Evolutionary conservation across 2,329 filamentous ascomycete genomes (phyloP).

Genomic region (Aspergillus sp.): DNA sequence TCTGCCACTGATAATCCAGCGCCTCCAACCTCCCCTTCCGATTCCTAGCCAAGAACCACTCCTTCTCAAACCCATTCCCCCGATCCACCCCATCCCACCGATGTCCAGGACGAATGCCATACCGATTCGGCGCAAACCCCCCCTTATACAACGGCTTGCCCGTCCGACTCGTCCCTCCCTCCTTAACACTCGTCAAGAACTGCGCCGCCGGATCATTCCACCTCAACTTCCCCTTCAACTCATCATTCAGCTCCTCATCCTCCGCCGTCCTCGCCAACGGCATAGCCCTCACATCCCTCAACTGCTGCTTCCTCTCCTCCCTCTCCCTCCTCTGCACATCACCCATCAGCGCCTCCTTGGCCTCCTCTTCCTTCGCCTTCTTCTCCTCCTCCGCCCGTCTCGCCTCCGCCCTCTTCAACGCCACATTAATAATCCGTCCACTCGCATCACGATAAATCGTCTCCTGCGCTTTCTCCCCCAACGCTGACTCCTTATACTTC

Average conservation of each 20-base stretch:
- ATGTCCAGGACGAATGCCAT: conserved; percentile 89
- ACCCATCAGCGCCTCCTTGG: conserved; percentile 72
- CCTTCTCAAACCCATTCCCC: conserved; percentile 87
- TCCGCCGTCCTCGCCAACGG: conserved; percentile 77
- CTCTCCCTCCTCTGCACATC: conserved; percentile 78
- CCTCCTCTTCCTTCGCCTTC: conserved; percentile 63
- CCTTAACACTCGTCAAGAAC: conserved; percentile 64
- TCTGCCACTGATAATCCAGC: conserved; percentile 91
- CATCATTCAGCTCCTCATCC: conserved; percentile 81
- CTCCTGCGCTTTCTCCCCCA: conserved; percentile 61
- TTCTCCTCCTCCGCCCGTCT: conserved; percentile 76
- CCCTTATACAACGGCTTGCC: conserved; percentile 75
- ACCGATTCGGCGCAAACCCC: conserved; percentile 82
- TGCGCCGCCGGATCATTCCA: conserved; percentile 95
- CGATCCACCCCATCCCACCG: conserved; percentile 97
- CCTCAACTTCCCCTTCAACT: conserved; percentile 71
- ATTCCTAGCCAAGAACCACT: conserved; percentile 89
- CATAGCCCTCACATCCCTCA: conserved; percentile 83
- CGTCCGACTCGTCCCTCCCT: conserved; percentile 47
- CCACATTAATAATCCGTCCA: conserved; percentile 89
- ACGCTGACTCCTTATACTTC: conserved; percentile 40
- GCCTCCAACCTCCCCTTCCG: conserved; percentile 72
- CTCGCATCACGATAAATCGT: conserved; percentile 95
- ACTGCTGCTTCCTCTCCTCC: conserved; percentile 63
- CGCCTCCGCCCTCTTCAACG: conserved; percentile 85